Evolutionary conservation across 768 basidiomycete genomes (phyloP), one percentile per base, ranked within the genome.

Genomic region (Myochromella boudieri): DNA sequence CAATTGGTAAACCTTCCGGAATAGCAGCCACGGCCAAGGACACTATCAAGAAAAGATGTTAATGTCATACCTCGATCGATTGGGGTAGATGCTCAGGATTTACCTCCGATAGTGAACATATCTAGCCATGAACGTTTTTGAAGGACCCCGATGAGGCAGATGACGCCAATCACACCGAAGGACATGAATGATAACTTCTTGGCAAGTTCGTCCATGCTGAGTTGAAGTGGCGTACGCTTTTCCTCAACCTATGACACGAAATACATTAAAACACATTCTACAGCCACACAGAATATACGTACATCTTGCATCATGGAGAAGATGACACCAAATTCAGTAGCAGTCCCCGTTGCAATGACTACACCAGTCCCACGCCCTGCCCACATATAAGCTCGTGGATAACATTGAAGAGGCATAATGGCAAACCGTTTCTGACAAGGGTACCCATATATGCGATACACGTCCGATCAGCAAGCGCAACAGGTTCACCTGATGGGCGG

Each of bases 301-400:
- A 93, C 93, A 61, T 97, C 93, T 66, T 97, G 93, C 91, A 98
- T 92, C 92, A 97, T 95, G 11, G 87, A 84, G 62, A 98, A 98
- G 51, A 98, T 91, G 46, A 95, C 84, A 20, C 95, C 95, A 65
- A 98, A 95, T 61, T 98, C 95, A 1, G 92, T 95, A 52, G 87
- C 81, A 10, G 80, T 75, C 2, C 95, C 91, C 36, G 82, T 78
- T 2, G 95, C 91, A 51, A 98, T 88, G 4, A 95, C 92, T 36
- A 97, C 72, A 4, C 95, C 95, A 29, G 78, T 71, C 0, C 93
- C 95, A 43, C 90, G 74, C 5, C 91, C 88, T 89, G 54, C 6
- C 22, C 27, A 38, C 11, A 36, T 42, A 46, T 8, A 1, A 21
- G n/a, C 31, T 20, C 34, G 42, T 22, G 38, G 12, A 7, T 27